Evolutionary conservation across 768 basidiomycete species (phyloP).

Genomic region (Zangia roseola): DNA sequence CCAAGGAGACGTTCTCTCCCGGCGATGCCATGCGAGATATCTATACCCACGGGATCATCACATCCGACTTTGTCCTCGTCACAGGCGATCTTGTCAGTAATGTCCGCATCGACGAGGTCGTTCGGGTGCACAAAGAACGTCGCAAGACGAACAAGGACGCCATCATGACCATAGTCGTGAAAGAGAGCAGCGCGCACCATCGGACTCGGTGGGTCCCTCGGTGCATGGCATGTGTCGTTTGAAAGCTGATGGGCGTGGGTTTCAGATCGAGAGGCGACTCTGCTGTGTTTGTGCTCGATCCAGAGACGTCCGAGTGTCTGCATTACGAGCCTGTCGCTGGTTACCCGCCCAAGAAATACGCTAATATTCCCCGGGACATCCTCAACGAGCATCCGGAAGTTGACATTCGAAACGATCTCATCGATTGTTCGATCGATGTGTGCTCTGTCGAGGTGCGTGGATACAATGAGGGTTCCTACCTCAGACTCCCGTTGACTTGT

Average conservation of each 20-base stretch:
- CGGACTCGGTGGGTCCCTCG: slow-evolving; percentile 56
- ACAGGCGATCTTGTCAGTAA: slow-evolving; percentile 93
- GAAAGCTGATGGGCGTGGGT: slow-evolving; percentile 1
- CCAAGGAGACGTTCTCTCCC: slow-evolving; percentile 82
- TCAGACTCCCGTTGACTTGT: neutral
- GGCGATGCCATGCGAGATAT: slow-evolving; percentile 94
- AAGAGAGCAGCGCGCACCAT: slow-evolving; percentile 70
- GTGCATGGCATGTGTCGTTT: neutral
- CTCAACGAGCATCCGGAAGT: slow-evolving; percentile 72
- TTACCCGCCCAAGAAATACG: slow-evolving; percentile 60
- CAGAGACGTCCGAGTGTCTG: slow-evolving; percentile 74
- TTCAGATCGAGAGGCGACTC: slow-evolving; percentile 69
- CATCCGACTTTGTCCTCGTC: slow-evolving; percentile 88
- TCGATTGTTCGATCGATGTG: slow-evolving; percentile 88
- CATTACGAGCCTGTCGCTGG: slow-evolving; percentile 80
- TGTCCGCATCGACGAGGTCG: slow-evolving; percentile 85
- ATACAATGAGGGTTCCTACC: neutral
- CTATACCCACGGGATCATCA: slow-evolving; percentile 87
- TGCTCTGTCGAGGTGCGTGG: slow-evolving; percentile 86
- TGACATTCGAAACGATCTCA: slow-evolving; percentile 84
- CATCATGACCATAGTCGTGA: slow-evolving; percentile 95
- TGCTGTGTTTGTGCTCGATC: slow-evolving; percentile 75
- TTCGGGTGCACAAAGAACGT: slow-evolving; percentile 84
- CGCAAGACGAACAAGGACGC: slow-evolving; percentile 87
- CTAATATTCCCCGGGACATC: slow-evolving; percentile 76